These are phyloP conservation scores for Talaromyces wortmannii DNA, from an alignment of 495 filamentous ascomycete species.

Conservation along the genomic window DNA sequence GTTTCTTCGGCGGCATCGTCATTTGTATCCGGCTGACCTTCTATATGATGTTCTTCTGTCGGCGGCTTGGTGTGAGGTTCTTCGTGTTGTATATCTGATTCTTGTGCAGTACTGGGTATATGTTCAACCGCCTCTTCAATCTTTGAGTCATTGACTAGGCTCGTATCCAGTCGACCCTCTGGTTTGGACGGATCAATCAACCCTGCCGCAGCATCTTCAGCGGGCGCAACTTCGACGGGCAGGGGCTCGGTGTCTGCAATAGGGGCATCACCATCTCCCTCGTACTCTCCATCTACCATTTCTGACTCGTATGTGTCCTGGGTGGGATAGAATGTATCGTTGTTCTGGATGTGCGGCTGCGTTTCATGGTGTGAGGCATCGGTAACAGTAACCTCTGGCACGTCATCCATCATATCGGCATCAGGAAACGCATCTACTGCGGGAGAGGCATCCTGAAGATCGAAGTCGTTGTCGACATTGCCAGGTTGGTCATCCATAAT, in stretches of 20 bases:
- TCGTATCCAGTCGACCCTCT: too few relatives aligned
- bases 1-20: neutral
- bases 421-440: conserved; percentile 26
- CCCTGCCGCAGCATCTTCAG: too few relatives aligned
- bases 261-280: conserved; percentile 23
- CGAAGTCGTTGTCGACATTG: conserved; percentile 55
- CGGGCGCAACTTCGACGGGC: neutral
- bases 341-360: conserved; percentile 20
- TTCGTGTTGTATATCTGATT: too few relatives aligned
- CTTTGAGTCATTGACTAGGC: too few relatives aligned
- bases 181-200: too few relatives aligned
- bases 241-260: conserved; percentile 18
- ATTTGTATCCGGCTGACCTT: neutral
- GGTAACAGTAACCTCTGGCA: conserved; percentile 32
- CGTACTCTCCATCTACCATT: conserved; percentile 39
- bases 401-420: conserved; percentile 45
- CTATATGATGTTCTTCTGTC: conserved; percentile 12
- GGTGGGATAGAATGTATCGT: conserved; percentile 25
- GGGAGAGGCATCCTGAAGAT: conserved; percentile 42
- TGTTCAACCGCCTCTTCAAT: too few relatives aligned
- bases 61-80: neutral
- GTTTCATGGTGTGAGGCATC: conserved; percentile 24
- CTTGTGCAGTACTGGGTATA: too few relatives aligned
- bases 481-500: conserved; percentile 45
- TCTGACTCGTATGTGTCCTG: conserved; percentile 32